phyloP scores from a whole-genome alignment of 306 rosid species.

The Oxytropis ochrocephala region DNA sequence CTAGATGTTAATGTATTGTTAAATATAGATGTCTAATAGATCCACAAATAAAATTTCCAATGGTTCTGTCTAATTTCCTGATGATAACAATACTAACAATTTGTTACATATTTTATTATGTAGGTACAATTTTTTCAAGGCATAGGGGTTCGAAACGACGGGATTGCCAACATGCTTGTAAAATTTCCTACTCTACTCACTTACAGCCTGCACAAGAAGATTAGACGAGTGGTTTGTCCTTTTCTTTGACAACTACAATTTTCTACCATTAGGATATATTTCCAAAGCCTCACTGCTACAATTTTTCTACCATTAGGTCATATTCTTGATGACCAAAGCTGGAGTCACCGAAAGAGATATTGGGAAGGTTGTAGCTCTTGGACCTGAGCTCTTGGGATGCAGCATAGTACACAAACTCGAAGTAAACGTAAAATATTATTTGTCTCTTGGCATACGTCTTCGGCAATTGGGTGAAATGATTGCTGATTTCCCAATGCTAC shows the following conservation, averaged over 20 bases:
- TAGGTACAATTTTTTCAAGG: slow-evolving; percentile 78
- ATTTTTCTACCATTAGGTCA: slow-evolving; percentile 57
- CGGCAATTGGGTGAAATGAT: slow-evolving; percentile 72
- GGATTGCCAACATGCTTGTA: slow-evolving; percentile 89
- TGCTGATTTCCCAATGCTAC: slow-evolving; percentile 86
- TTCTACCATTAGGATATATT: background rate
- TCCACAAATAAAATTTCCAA: background rate
- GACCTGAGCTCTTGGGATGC: slow-evolving; percentile 90
- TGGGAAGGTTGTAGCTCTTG: slow-evolving; percentile 76
- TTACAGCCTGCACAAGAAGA: slow-evolving; percentile 84
- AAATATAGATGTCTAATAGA: background rate
- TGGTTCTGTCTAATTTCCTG: slow-evolving; percentile 13
- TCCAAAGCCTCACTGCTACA: background rate
- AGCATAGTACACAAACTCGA: slow-evolving; percentile 76
- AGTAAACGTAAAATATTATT: slow-evolving; percentile 60
- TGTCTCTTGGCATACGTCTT: slow-evolving; percentile 71
- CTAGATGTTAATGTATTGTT: slow-evolving; percentile 6
- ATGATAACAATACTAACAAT: slow-evolving; percentile 9
- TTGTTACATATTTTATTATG: slow-evolving; percentile 15
- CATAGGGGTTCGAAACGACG: slow-evolving; percentile 68
- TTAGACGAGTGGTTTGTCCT: slow-evolving; percentile 76
- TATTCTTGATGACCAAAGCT: slow-evolving; percentile 84
- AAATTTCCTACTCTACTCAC: slow-evolving; percentile 81
- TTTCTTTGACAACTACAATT: slow-evolving; percentile 18
- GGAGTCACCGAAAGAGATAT: slow-evolving; percentile 69